Evolutionary conservation across 192 early-diverging fungal genomes (phyloP), one percentile per base, ranked within the genome.

Genomic region (Backusella circina): DNA sequence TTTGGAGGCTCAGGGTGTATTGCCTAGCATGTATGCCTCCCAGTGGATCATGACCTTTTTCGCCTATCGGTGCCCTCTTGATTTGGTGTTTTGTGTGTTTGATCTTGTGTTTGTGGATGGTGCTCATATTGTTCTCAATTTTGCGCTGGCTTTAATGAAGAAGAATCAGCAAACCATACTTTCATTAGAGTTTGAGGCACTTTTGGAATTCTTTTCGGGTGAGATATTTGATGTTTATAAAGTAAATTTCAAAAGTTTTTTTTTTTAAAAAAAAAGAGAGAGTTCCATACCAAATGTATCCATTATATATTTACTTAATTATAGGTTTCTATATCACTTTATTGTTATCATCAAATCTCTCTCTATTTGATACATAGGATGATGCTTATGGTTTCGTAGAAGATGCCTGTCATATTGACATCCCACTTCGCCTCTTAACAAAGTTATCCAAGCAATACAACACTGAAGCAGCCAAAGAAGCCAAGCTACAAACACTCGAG

Each of bases 41-140:
- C 97, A 96, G 81, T 99, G 98, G 98, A 95, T 98, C 85, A 95
- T 99, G 95, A 99, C 98, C 2, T 77, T 98, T 76, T 99, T 99
- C 88, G 97, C 98, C 0, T 99, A 97, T 85, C 93, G 95, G 32
- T 96, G 98, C 82, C 98, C 98, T 5, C 87, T 98, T 16, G 87
- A 92, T 21, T 83, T 97, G 47, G 95, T 97, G 5, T 93, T 93
- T 77, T 88, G 97, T 1, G 91, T 99, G 71, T 92, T 93, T 73
- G 98, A 99, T 85, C 88, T 97, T 37, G 87, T 98, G 32, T 92
- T 99, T 73, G 94, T 94, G 5, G 96, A 99, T 79, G 98, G 98
- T 10, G 77, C 93, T 38, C 93, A 96, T 50, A 83, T 92, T 3
- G 82, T 97, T 30, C 85, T 99, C 57, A 88, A 92, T 7, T 93